Evolutionary conservation across 768 basidiomycete species (phyloP).

Genomic region (Tricholoma sp.): DNA sequence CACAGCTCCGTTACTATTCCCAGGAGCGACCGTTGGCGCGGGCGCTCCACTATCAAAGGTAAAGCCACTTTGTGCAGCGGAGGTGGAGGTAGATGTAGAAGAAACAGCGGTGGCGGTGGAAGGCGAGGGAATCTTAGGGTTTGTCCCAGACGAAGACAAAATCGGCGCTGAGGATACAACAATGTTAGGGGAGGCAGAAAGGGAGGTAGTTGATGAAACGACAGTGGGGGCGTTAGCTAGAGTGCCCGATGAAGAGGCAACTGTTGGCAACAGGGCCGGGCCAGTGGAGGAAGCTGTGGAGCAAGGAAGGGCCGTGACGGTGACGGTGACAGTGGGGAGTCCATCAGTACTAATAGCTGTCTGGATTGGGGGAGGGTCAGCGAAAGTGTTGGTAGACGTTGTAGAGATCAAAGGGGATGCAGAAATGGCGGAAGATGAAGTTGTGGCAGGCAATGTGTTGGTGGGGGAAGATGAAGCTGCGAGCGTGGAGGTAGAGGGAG

Average conservation of each 20-base stretch:
- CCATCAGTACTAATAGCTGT: constrained; percentile 26
- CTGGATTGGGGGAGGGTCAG: constrained; percentile 11
- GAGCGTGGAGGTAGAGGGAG: neutral
- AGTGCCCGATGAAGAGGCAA: neutral
- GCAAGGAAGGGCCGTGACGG: constrained; percentile 9
- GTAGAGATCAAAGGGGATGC: constrained; percentile 15
- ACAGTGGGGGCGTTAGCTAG: constrained; percentile 1
- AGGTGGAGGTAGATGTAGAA: neutral
- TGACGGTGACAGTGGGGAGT: constrained; percentile 30
- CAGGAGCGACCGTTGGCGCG: constrained; percentile 7
- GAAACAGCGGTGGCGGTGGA: constrained; percentile 6
- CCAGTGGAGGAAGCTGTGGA: constrained; percentile 6
- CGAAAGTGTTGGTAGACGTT: constrained; percentile 1
- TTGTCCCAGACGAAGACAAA: constrained; percentile 4
- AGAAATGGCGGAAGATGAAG: neutral
- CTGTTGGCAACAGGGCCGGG: constrained; percentile 9
- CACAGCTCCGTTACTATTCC: neutral
- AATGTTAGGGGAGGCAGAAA: neutral
- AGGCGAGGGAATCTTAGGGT: constrained; percentile 1
- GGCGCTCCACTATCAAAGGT: constrained; percentile 6
- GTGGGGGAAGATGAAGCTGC: constrained; percentile 7
- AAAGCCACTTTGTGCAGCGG: neutral
- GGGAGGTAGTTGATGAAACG: neutral
- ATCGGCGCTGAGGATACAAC: neutral
- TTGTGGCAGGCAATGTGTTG: constrained; percentile 8